Percentiles rank a stretch among this genome's conserved stretches.
These are phyloP conservation scores for Melampsora americana DNA, from an alignment of 1,284 basidiomycete genomes.

Conservation along the genomic window DNA sequence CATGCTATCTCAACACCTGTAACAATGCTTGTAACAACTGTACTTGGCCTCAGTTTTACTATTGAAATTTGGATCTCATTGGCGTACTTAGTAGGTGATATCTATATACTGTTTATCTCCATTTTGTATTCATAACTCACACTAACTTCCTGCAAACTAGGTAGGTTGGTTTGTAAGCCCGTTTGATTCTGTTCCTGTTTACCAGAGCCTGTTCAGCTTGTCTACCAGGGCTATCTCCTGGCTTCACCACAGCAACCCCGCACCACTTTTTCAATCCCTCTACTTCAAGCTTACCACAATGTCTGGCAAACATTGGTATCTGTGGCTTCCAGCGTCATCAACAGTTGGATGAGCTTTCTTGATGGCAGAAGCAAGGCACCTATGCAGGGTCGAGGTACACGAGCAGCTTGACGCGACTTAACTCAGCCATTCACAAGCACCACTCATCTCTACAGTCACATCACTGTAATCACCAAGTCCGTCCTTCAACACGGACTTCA, in stretches of 20 bases:
- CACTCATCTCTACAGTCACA: not conserved
- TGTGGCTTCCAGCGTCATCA: not conserved
- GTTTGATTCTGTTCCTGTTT: not conserved
- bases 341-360: not conserved
- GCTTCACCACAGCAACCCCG: not conserved
- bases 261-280: not conserved
- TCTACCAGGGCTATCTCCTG: not conserved
- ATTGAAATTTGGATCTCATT: not conserved
- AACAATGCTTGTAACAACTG: not conserved
- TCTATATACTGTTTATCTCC: too few relatives aligned
- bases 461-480: not conserved
- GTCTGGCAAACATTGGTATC: not conserved
- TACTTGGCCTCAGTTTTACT: not conserved
- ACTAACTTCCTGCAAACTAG: not conserved
- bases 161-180: not conserved
- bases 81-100: not conserved
- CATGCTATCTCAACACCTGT: not conserved
- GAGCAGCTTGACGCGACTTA: not conserved
- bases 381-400: not conserved
- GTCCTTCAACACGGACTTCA: not conserved
- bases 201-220: not conserved
- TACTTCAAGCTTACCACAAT: not conserved
- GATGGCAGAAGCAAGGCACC: not conserved
- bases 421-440: not conserved
- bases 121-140: too few relatives aligned